These are phyloP conservation scores for Agarophyton chilense DNA, from an alignment of 23 red algal species.

Conservation along the genomic window DNA sequence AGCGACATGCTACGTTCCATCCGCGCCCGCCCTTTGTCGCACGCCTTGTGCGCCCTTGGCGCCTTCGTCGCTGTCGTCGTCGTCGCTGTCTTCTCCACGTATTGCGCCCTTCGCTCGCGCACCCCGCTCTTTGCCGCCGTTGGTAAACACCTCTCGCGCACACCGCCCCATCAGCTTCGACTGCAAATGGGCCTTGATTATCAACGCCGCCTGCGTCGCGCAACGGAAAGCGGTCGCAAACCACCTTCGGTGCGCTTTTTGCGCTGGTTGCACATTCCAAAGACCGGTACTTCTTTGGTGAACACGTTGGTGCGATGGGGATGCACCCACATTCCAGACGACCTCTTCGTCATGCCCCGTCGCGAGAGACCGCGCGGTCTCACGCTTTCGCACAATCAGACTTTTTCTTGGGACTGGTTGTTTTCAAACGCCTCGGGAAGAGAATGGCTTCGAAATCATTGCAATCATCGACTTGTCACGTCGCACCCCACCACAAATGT, in stretches of 20 bases:
- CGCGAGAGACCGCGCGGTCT: conserved; percentile 26
- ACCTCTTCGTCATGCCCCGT: conserved; percentile 47
- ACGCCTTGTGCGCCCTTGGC: too few relatives aligned
- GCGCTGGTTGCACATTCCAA: conserved; percentile 61
- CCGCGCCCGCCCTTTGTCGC: too few relatives aligned
- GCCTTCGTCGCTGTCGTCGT: too few relatives aligned
- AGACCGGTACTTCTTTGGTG: conserved; percentile 64
- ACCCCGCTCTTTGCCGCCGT: too few relatives aligned
- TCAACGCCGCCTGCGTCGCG: neutral
- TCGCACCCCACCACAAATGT: neutral
- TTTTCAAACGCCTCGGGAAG: conserved; percentile 28
- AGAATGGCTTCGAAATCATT: conserved; percentile 40
- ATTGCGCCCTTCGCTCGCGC: too few relatives aligned
- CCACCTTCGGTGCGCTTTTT: conserved; percentile 1
- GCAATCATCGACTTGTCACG: conserved; percentile 14
- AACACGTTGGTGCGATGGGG: conserved; percentile 66
- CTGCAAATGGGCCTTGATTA: conserved; percentile 18
- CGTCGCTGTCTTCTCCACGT: too few relatives aligned
- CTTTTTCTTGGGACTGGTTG: conserved; percentile 59
- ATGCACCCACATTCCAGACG: conserved; percentile 5
- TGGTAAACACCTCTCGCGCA: too few relatives aligned
- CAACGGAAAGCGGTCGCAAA: neutral
- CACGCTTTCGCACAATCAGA: neutral
- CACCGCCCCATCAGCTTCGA: too few relatives aligned
- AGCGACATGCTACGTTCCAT: too few relatives aligned